Conservation (phyloP, 1,139 yeast genomes). For the Yamadazyma spencermartinsiae region DNA sequence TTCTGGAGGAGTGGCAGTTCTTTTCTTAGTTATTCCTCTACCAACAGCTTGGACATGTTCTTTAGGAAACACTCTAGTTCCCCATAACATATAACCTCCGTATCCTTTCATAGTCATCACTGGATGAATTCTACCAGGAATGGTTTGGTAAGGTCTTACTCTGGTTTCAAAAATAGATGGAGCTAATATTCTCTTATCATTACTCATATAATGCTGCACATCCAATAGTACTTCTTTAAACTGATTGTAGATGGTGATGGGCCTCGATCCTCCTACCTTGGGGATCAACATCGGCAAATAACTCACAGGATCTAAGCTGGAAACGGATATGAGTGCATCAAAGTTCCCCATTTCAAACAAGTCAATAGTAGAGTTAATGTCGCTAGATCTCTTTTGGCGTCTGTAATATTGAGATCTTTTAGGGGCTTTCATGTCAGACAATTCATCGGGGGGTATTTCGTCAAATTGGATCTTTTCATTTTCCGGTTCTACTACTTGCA, state of each 20-base stretch:
- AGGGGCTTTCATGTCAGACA: conserved; percentile 55
- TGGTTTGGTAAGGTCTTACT: conserved; percentile 86
- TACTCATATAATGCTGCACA: conserved; percentile 63
- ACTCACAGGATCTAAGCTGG: conserved; percentile 69
- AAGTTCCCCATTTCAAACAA: conserved; percentile 53
- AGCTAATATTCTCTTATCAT: conserved; percentile 72
- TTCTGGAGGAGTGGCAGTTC: conserved; percentile 10
- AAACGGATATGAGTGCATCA: conserved; percentile 75
- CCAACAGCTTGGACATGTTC: conserved; percentile 58
- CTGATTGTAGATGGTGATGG: conserved; percentile 79
- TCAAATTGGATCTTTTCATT: conserved; percentile 55
- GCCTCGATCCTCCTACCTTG: conserved; percentile 81
- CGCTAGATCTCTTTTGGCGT: conserved; percentile 58
- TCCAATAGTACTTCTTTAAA: conserved; percentile 77
- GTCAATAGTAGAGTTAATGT: conserved; percentile 54
- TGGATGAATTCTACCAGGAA: conserved; percentile 94
- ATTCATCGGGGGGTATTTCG: conserved; percentile 51
- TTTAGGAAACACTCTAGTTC: conserved; percentile 76
- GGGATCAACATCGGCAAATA: conserved; percentile 63
- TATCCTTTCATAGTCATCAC: conserved; percentile 90
- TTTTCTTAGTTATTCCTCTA: conserved; percentile 44
- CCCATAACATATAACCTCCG: conserved; percentile 86
- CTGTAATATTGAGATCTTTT: conserved; percentile 69
- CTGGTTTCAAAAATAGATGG: conserved; percentile 82
- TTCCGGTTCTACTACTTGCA: conserved; percentile 81